Base-by-base conservation (phyloP, 73 alveolate genomes). In the Paramecium primaurelia region DNA sequence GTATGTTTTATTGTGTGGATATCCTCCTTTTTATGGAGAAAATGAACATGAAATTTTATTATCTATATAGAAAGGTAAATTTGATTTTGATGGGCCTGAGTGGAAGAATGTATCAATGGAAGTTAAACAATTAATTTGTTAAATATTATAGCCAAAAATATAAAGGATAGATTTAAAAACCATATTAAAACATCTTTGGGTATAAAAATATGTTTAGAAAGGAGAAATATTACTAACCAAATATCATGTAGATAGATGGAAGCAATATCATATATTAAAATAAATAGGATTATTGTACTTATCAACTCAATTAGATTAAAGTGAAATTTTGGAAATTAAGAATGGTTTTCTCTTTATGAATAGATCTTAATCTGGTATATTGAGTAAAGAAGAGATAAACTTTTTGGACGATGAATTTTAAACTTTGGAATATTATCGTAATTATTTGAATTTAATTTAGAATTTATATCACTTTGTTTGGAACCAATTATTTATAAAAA, bases 1-100 rank as follows among this genome's bases (percentile, higher is more conserved):
- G n/a, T 93, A 93, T 87, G 93, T 93, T 32, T 75, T 93, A 60
- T 75, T 93, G 32, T 93, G 96, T 49, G 96, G 96, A 0, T 93
- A 93, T 71, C 96, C 96, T 5, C 96, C 96, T 32, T 92, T 92
- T 68, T 87, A 92, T 86, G 96, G 96, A 20, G 96, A 92, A 64
- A 92, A 94, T 38, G 96, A 92, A 71, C 59, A 92, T 59, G 96
- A 92, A n/a, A n/a, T n/a, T n/a, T n/a, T n/a, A n/a, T n/a, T n/a
- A n/a, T n/a, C n/a, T n/a, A n/a, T n/a, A n/a, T n/a, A n/a, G n/a
- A n/a, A n/a, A n/a, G n/a, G n/a, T n/a, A n/a, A n/a, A 3, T 93
- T 83, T 83, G 94, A 71, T 30, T 94, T 91, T 86, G 95, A 94
- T 25, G 95, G 90, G 11, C 94, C 86, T 58, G 96, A 93, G 22